A percentile compares a stretch with the other conserved stretches of the same genome.
phyloP scores from a whole-genome alignment of 2,329 filamentous ascomycete genomes.

The Fusarium foetens region DNA sequence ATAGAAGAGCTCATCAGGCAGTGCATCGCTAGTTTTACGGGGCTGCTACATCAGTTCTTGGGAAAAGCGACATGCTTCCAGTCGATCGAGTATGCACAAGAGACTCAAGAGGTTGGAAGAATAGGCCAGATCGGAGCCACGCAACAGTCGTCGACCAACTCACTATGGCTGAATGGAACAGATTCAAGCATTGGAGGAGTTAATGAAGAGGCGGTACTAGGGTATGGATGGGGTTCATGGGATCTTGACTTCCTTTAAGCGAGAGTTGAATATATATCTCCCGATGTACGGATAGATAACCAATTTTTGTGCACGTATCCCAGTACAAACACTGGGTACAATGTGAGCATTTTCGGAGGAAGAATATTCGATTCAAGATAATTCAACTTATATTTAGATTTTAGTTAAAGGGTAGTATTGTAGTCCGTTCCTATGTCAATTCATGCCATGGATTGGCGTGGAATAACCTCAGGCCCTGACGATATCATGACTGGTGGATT shows the following conservation, averaged over 20 bases:
- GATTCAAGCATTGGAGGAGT: conserved; percentile 24
- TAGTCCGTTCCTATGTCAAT: not conserved
- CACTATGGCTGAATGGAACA: conserved; percentile 36
- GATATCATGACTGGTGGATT: not conserved
- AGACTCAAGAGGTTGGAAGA: conserved; percentile 25
- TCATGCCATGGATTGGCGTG: not conserved
- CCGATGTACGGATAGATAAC: not conserved
- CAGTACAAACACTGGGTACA: not conserved
- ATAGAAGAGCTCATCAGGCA: conserved; percentile 34
- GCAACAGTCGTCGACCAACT: conserved; percentile 32
- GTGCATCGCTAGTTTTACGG: conserved; percentile 37
- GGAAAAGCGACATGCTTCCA: conserved; percentile 49
- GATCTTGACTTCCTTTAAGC: conserved; percentile 43
- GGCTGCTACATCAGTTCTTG: conserved; percentile 48
- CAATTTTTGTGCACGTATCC: not conserved
- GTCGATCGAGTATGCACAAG: conserved; percentile 33
- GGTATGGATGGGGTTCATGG: conserved; percentile 43
- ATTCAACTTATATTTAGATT: not conserved
- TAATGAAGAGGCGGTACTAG: conserved; percentile 34
- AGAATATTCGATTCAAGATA: not conserved
- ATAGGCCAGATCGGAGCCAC: conserved; percentile 11
- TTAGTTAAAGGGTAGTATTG: not conserved
- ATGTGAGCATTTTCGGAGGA: not conserved
- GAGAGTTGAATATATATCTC: not conserved
- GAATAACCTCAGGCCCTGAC: not conserved